Evolutionary conservation across 169 alveolate genomes (phyloP), one percentile per base, ranked within the genome.

Genomic region (Eimeria tenella): DNA sequence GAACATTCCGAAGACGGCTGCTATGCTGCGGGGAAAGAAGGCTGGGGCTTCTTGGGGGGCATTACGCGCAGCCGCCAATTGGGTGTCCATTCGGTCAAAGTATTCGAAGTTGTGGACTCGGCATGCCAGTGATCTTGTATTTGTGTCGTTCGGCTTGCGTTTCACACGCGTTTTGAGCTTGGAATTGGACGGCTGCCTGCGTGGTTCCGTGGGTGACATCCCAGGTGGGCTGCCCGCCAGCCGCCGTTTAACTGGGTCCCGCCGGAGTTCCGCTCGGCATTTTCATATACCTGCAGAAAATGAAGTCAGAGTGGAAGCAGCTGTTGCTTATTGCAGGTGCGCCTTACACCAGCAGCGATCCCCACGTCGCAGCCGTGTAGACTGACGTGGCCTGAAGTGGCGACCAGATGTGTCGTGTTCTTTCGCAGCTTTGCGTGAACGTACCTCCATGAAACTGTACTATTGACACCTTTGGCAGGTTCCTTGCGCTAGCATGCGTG

Each of bases 1-100:
- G 42, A 31, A 31, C 42, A 68, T 21, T 52, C 5, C 52, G 56
- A 49, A 79, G 87, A 7, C 19, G 52, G 17, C 25, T 42, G 87
- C 56, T 42, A 5, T 50, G 87, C 87, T 79, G 87, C 87, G 87
- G 87, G 87, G 87, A 79, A 79, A 42, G 70, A 79, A 79, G 68
- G 70, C 6, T 79, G 87, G 87, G 87, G 87, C 87, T 79, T 79
- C 62, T 19, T 50, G 70, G 87, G 84, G 87, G 87, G 87, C 87
- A 79, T 19, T 7, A 50, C 71, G 68, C 70, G 71, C 87, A 17
- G 63, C 87, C 15, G 88, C 88, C n/a, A 25, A 3, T 53, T 50
- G 21, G 53, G 15, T 25, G 88, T 25, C 60, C 62, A 74, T 10
- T 25, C 25, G 70, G 62, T 25, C 71, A 53, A 79, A 25, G 17